These are phyloP conservation scores for Rheum nobile DNA, from an alignment of 148 eudicot species.

Conservation along the genomic window DNA sequence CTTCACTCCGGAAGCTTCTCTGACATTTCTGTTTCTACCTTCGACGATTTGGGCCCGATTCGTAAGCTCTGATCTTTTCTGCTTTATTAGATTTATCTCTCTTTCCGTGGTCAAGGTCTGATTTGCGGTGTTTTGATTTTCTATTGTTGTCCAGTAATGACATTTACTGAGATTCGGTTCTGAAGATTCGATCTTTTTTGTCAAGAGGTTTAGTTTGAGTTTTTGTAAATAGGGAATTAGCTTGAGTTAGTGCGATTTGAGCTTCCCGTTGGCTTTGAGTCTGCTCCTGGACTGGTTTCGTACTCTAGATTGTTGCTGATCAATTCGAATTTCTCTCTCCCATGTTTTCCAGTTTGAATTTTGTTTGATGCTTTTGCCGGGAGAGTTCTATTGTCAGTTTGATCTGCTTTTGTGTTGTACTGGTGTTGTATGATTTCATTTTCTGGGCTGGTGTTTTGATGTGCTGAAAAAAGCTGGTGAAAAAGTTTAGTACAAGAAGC, in stretches of 20 bases:
- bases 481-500: background rate
- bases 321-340: background rate
- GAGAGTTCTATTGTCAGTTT: background rate
- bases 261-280: background rate
- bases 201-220: background rate
- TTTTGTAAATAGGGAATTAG: background rate
- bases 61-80: background rate
- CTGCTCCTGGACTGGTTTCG: background rate
- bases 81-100: background rate
- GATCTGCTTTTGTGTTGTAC: background rate
- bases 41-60: background rate
- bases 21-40: background rate
- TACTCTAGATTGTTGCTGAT: background rate
- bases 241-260: background rate
- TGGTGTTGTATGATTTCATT: background rate
- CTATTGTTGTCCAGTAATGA: background rate
- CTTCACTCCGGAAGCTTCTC: background rate
- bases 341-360: background rate
- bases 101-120: background rate
- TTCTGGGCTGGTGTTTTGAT: conserved; percentile 1
- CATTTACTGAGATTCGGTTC: background rate
- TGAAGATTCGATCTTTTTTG: background rate
- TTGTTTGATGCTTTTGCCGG: background rate
- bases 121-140: background rate
- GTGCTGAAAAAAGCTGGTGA: background rate